Evolutionary conservation across 331 rosid genomes (phyloP).

Genomic region (Quercus phellos): DNA sequence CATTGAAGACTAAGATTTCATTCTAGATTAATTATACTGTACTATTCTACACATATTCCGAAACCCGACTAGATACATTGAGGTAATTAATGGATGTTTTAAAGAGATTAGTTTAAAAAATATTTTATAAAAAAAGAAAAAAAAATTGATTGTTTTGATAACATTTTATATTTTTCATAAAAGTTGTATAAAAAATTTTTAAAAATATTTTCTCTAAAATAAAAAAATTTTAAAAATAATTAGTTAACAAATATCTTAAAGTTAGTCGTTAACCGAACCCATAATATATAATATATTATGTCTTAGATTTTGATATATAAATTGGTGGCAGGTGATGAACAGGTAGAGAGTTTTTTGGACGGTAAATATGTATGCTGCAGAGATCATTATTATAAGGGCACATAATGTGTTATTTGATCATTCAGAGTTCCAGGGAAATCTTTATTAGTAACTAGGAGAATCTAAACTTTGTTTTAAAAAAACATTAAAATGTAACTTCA

Average conservation of each 20-base stretch:
- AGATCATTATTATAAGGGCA: slow-evolving; percentile 10
- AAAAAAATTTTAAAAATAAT: no score
- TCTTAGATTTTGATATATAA: neutral
- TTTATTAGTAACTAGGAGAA: slow-evolving; percentile 8
- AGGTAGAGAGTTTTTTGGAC: slow-evolving; percentile 20
- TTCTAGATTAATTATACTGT: neutral
- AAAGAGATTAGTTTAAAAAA: rapidly evolving
- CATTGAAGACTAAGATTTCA: slow-evolving; percentile 18
- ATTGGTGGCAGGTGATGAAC: slow-evolving; percentile 24
- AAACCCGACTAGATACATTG: no score
- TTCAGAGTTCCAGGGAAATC: slow-evolving; percentile 3
- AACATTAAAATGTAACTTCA: neutral
- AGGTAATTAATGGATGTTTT: neutral
- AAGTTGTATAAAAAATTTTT: rapidly evolving
- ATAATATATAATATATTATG: neutral
- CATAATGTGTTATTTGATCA: slow-evolving; percentile 34
- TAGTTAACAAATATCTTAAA: no score
- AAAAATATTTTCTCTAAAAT: no score
- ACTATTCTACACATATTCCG: no score
- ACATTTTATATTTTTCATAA: no score
- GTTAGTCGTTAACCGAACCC: no score
- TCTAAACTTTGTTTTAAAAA: neutral
- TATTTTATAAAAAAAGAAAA: no score
- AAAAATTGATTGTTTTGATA: no score
- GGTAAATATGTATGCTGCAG: slow-evolving; percentile 6